These are phyloP conservation scores for Cryptococcus sp. DNA, from an alignment of 1,284 basidiomycete species.

Conservation along the genomic window DNA sequence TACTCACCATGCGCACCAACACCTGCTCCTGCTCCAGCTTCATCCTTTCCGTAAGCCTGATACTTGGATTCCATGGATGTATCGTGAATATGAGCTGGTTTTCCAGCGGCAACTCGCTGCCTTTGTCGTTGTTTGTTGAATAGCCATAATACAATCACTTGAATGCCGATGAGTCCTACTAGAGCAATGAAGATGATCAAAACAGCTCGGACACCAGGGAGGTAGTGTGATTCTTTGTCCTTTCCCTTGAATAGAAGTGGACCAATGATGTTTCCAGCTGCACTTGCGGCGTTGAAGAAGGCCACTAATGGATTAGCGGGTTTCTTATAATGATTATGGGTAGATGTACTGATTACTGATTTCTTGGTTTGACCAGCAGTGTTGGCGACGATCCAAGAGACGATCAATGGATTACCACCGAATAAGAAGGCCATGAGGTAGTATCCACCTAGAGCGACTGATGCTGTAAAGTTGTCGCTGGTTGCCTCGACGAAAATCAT, in stretches of 20 bases:
- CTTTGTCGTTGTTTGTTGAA: slow-evolving; percentile 41
- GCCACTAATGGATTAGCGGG: slow-evolving; percentile 9
- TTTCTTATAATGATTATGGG: background rate
- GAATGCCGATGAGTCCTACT: slow-evolving; percentile 29
- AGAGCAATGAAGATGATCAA: slow-evolving; percentile 42
- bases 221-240: slow-evolving; percentile 38
- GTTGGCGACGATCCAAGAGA: slow-evolving; percentile 48
- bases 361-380: slow-evolving; percentile 50
- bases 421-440: slow-evolving; percentile 48
- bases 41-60: slow-evolving; percentile 24
- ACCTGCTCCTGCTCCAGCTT: slow-evolving; percentile 1
- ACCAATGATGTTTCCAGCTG: slow-evolving; percentile 33
- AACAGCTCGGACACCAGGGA: slow-evolving; percentile 38
- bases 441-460: slow-evolving; percentile 42
- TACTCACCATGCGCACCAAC: slow-evolving; percentile 1
- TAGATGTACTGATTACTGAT: slow-evolving; percentile 26
- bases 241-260: slow-evolving; percentile 41
- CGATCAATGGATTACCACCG: slow-evolving; percentile 45
- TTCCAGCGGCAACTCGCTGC: slow-evolving; percentile 42
- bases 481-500: slow-evolving; percentile 28
- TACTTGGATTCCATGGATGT: slow-evolving; percentile 39
- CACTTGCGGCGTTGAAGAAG: slow-evolving; percentile 30
- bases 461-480: slow-evolving; percentile 15
- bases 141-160: slow-evolving; percentile 29
- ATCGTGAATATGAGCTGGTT: slow-evolving; percentile 40